A percentile compares a stretch with the other conserved stretches of the same genome.
Evolutionary conservation across 805 yeast genomes (phyloP).

Genomic region (Ogataea saltuana): DNA sequence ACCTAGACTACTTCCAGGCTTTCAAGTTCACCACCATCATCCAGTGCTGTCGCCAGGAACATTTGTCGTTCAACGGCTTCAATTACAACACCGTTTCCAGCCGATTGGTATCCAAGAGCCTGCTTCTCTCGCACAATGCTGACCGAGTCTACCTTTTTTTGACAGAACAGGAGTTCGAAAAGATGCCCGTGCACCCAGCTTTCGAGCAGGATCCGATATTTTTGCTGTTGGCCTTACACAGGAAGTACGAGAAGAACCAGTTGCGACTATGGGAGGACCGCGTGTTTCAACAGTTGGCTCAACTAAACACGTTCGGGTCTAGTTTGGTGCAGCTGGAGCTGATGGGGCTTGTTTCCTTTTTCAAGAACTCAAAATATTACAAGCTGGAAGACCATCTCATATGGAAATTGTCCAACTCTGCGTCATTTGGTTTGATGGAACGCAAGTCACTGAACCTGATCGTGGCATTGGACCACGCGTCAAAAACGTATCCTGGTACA

Average conservation of each 20-base stretch:
- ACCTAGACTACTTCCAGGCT: conserved; percentile 11
- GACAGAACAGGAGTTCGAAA: conserved; percentile 10
- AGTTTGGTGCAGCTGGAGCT: conserved; percentile 16
- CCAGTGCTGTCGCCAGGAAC: conserved; percentile 10
- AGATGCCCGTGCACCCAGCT: neutral
- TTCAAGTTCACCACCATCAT: conserved; percentile 12
- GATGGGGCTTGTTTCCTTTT: conserved; percentile 10
- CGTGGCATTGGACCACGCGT: conserved; percentile 13
- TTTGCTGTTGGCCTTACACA: conserved; percentile 10
- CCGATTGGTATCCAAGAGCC: neutral
- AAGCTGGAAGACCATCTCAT: conserved; percentile 13
- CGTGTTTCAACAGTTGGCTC: conserved; percentile 3
- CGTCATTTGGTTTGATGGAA: conserved; percentile 8
- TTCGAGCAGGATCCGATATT: conserved; percentile 9
- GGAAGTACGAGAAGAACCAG: conserved; percentile 8
- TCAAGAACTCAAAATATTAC: conserved; percentile 9
- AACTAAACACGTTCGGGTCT: conserved; percentile 2
- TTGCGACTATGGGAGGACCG: conserved; percentile 7
- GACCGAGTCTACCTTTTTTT: conserved; percentile 6
- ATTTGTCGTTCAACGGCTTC: neutral
- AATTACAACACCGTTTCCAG: conserved; percentile 9
- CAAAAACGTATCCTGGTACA: conserved; percentile 2
- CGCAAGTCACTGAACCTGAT: conserved; percentile 21
- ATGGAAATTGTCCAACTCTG: conserved; percentile 10
- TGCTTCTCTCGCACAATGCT: conserved; percentile 1